Conservation (phyloP, 169 alveolate species). For the Eimeria maxima region DNA sequence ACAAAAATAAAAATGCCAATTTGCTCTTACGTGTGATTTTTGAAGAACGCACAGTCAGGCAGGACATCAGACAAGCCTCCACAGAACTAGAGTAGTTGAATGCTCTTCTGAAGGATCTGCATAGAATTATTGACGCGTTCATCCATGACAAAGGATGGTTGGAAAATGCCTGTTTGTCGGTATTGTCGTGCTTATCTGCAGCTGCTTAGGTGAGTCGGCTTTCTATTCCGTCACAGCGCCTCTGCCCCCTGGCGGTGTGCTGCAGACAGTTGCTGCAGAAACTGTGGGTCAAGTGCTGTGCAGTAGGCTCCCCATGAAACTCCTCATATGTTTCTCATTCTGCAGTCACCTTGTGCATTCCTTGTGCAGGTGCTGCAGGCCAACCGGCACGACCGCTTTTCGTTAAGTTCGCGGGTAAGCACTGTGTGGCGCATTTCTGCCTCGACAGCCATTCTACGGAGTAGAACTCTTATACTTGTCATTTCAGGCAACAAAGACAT, state of each 20-base stretch:
- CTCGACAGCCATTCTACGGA: not conserved
- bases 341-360: not conserved
- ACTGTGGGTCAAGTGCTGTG: not conserved
- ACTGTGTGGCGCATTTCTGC: not conserved
- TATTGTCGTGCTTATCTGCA: not conserved
- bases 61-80: not conserved
- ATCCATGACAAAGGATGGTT: slow-evolving; percentile 15
- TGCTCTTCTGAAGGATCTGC: not conserved
- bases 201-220: not conserved
- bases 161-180: not conserved
- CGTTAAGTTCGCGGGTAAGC: not conserved
- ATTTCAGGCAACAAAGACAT: not conserved
- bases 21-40: not conserved
- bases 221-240: not conserved
- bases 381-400: slow-evolving; percentile 14
- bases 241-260: not conserved
- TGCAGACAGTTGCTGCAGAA: not conserved
- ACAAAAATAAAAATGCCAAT: not conserved
- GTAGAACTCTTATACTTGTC: not conserved
- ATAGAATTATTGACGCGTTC: not conserved
- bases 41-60: not conserved
- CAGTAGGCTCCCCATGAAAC: not conserved
- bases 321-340: not conserved
- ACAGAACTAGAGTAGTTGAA: not conserved
- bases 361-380: not conserved